Conservation (phyloP, 2,329 filamentous ascomycete species). For the Paraphaeosphaeria minitans region DNA sequence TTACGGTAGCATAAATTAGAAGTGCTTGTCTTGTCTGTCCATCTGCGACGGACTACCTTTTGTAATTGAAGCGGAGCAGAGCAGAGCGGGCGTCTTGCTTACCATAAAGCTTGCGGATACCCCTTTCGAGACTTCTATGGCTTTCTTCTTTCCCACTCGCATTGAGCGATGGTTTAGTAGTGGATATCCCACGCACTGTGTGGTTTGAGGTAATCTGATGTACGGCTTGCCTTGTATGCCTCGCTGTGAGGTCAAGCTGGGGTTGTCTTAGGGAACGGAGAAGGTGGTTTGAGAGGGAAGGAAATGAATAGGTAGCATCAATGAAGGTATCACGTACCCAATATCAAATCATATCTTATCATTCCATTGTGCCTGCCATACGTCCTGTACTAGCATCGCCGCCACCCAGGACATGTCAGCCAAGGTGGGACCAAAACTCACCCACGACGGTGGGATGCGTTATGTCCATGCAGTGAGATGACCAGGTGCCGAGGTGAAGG, state of each 20-base stretch:
- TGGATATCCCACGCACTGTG: background rate
- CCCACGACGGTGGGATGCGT: too few relatives aligned
- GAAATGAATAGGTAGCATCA: background rate
- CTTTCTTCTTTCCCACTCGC: background rate
- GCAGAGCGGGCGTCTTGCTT: background rate
- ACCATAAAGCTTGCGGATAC: background rate
- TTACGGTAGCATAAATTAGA: constrained; percentile 9
- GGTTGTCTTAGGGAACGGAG: too few relatives aligned
- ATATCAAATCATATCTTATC: too few relatives aligned
- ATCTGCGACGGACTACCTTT: background rate
- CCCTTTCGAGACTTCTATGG: background rate
- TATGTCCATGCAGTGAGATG: too few relatives aligned
- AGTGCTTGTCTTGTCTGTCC: background rate
- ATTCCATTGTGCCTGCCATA: too few relatives aligned
- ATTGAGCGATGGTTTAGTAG: background rate
- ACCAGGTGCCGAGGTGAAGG: too few relatives aligned
- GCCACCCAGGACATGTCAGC: too few relatives aligned
- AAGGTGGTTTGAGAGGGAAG: too few relatives aligned
- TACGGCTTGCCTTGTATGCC: background rate
- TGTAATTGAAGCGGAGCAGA: background rate
- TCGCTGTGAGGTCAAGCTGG: background rate
- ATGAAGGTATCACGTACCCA: background rate
- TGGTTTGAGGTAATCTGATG: background rate
- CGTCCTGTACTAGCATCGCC: too few relatives aligned
- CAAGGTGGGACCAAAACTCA: too few relatives aligned